Base-by-base conservation (phyloP, 208 protist genomes). In the Acanthamoeba royreba region DNA sequence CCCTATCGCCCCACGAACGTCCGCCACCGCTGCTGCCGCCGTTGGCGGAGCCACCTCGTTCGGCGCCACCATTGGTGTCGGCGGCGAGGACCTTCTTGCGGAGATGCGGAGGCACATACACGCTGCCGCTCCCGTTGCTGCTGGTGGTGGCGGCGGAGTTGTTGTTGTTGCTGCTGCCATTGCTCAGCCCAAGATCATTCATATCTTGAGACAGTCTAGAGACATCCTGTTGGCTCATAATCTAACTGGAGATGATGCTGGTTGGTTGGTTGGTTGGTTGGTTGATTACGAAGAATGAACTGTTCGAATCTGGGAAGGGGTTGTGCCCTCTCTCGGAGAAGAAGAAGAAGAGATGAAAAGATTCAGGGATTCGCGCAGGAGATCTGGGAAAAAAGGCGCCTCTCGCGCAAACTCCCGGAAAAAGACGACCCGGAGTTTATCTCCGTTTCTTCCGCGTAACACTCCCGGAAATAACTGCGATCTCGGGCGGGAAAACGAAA, bases 191-290 rank as follows among this genome's bases (percentile, higher is more conserved):
- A 92, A 92, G 43, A 66, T 47, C 35, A 40, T 69, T 40, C 25
- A 61, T 40, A 55, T 40, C 58, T 92, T 92, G 81, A 63, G 81
- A 63, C 69, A 81, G 49, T 89, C 45, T 13, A 45, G 45, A 66
- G 45, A 89, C 45, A 66, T 89, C 47, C 25, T 89, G 45, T n/a
- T 42, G 47, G 81, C 81, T 89, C 81, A 89, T 89, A 89, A 89
- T 63, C 25, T 25, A 61, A 89, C 13, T 42, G 52, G 52, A 9
- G 4, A 4, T 8, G 45, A 17, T 11, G n/a, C 22, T 4, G 19
- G 25, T 61, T 55, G 15, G 17, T 17, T n/a, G n/a, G n/a, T n/a
- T n/a, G n/a, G n/a, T n/a, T n/a, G n/a, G n/a, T n/a, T n/a, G n/a
- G n/a, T n/a, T n/a, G n/a, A n/a, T n/a, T n/a, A n/a, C n/a, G n/a